A percentile compares a stretch with the other conserved stretches of the same genome.
These are phyloP conservation scores for Carex pumila DNA, from an alignment of 176 grass and related monocot genomes.

Conservation along the genomic window DNA sequence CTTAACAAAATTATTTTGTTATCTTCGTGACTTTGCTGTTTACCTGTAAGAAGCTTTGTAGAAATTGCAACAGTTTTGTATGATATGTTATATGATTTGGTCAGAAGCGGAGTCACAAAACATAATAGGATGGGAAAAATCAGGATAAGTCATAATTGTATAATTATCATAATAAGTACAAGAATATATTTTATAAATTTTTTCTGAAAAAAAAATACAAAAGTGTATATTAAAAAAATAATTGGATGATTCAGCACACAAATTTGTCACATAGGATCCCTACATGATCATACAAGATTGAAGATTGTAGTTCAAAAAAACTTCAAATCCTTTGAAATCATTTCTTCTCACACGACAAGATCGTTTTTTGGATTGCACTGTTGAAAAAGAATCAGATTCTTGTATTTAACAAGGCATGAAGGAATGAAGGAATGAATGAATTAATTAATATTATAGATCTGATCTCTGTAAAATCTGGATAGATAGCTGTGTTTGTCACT, in stretches of 20 bases:
- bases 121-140: too few species aligned
- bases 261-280: background rate
- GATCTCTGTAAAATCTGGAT: background rate
- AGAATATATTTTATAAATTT: too few species aligned
- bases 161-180: too few species aligned
- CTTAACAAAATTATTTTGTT: too few species aligned
- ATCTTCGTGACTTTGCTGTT: too few species aligned
- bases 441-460: background rate
- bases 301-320: background rate
- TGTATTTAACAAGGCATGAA: background rate
- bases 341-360: background rate
- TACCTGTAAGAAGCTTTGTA: background rate
- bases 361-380: background rate
- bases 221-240: too few species aligned
- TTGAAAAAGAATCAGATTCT: conserved; percentile 3
- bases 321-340: background rate
- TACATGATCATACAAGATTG: background rate
- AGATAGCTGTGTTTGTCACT: background rate
- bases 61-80: too few species aligned
- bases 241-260: background rate
- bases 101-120: too few species aligned
- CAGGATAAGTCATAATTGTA: too few species aligned
- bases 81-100: too few species aligned
- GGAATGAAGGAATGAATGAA: too few species aligned
- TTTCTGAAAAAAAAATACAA: too few species aligned